Base-by-base conservation (phyloP, 1,284 basidiomycete species). In the Trichosporon coremiiforme region DNA sequence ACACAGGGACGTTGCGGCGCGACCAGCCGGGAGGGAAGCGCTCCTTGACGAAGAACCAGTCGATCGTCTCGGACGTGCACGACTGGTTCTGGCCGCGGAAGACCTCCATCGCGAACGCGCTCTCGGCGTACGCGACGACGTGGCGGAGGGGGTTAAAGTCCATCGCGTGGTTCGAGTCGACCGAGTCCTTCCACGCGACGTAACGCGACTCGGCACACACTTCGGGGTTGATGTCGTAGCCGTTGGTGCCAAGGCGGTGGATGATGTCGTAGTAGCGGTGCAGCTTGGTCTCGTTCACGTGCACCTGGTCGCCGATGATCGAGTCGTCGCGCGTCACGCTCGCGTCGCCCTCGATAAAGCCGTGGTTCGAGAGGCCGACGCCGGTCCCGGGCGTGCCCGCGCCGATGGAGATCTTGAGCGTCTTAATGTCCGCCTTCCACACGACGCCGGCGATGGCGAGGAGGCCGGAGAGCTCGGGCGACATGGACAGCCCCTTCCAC, bases 281-380 rank as follows among this genome's bases (percentile, higher is more conserved):
- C n/a, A 47, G 25, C 29, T 47, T 60, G 15, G 13, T 36, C 9
- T 66, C 9, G 68, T 55, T 45, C 65, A 69, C 20, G 10, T 9
- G 15, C 4, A 33, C 17, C 7, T 36, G 31, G 65, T 64, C 25
- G 22, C 68, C 68, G 35, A 69, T 31, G 10, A 55, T 22, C 17
- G 17, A 7, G 57, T 69, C 68, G 45, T 62, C 31, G 17, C 68
- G 68, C 10, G 68, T 69, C n/a, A 69, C 31, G 7, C 64, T 66
- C 3, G 64, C 64, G 33, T 69, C 68, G 31, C 68, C 68, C 68
- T 69, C 68, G 31, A 69, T 65, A n/a, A 66, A 22, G 33, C 68
- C 68, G 57, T 69, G 68, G 53, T 66, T 15, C 12, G 13, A 17
- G 60, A 69, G 33, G 35, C 68, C 68, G 17, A 36, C 2, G 35